Evolutionary conservation across 352 stramenopile species (phyloP).

Genomic region (Phytophthora cryptogea): DNA sequence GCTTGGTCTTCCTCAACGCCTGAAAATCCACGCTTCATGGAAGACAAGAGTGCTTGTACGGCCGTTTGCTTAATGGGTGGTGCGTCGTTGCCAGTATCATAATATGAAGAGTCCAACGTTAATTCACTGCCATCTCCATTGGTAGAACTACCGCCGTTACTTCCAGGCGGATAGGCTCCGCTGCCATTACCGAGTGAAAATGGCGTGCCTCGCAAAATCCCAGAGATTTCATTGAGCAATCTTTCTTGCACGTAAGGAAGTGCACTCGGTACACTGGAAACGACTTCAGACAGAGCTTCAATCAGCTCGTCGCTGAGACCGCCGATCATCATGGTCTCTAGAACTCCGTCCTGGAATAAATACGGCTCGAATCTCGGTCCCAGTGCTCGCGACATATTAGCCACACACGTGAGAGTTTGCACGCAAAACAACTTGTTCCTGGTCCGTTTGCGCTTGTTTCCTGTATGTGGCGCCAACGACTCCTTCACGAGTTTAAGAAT

Average conservation of each 20-base stretch:
- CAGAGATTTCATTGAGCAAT: constrained; percentile 96
- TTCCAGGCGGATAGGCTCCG: constrained; percentile 17
- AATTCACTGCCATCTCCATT: constrained; percentile 27
- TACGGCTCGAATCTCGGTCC: constrained; percentile 70
- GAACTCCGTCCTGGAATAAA: constrained; percentile 64
- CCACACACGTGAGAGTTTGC: constrained; percentile 82
- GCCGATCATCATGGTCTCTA: constrained; percentile 88
- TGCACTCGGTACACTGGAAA: constrained; percentile 86
- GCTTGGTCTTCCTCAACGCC: constrained; percentile 32
- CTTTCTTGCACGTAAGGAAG: constrained; percentile 93
- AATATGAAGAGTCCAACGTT: constrained; percentile 30
- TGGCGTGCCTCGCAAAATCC: constrained; percentile 88
- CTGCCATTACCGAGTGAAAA: constrained; percentile 48
- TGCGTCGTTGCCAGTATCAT: constrained; percentile 32
- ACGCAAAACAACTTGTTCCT: constrained; percentile 85
- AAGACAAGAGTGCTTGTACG: constrained; percentile 72
- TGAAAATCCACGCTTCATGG: constrained; percentile 70
- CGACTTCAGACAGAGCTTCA: constrained; percentile 92
- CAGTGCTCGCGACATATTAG: constrained; percentile 70
- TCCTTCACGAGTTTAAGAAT: constrained; percentile 85
- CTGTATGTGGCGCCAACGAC: constrained; percentile 55
- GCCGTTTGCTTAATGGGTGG: constrained; percentile 52
- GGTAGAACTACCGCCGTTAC: constrained; percentile 10
- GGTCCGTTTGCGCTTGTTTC: constrained; percentile 46
- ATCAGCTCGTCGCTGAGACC: constrained; percentile 95